These are phyloP conservation scores for Diaporthe longicolla DNA, from an alignment of 2,329 filamentous ascomycete species.

Conservation along the genomic window DNA sequence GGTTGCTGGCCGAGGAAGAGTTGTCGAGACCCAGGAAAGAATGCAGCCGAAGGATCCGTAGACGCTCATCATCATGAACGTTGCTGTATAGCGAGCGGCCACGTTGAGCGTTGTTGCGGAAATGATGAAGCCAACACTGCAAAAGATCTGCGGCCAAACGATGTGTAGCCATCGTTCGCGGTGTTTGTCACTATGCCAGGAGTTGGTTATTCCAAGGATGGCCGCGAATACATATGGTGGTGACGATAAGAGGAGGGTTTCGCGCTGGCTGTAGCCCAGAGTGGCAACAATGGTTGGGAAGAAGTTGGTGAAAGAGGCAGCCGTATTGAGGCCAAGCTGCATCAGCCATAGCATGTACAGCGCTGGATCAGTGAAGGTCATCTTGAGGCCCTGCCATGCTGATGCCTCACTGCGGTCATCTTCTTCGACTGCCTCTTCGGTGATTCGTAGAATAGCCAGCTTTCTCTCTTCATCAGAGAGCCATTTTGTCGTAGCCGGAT, in stretches of 20 bases:
- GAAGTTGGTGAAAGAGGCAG: slow-evolving; percentile 52
- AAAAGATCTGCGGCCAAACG: slow-evolving; percentile 25
- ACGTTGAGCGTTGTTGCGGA: slow-evolving; percentile 22
- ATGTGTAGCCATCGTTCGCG: slow-evolving; percentile 27
- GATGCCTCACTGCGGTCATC: slow-evolving; percentile 45
- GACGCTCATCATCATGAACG: slow-evolving; percentile 30
- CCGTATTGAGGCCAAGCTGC: slow-evolving; percentile 50
- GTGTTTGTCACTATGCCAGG: slow-evolving; percentile 24
- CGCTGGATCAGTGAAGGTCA: slow-evolving; percentile 50
- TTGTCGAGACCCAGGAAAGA: slow-evolving; percentile 21
- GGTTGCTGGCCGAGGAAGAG: not conserved
- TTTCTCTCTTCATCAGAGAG: slow-evolving; percentile 43
- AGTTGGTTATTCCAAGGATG: slow-evolving; percentile 17
- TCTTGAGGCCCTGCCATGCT: slow-evolving; percentile 45
- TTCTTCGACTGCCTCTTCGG: slow-evolving; percentile 44
- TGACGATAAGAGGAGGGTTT: slow-evolving; percentile 50
- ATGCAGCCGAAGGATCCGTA: slow-evolving; percentile 18
- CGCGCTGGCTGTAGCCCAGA: slow-evolving; percentile 48
- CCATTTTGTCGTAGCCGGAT: slow-evolving; percentile 43
- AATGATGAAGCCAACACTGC: slow-evolving; percentile 19
- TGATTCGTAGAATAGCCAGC: slow-evolving; percentile 42
- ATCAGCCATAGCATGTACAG: slow-evolving; percentile 46
- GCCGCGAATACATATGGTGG: slow-evolving; percentile 44
- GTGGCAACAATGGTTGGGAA: slow-evolving; percentile 50
- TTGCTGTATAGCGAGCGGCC: slow-evolving; percentile 12